Evolutionary conservation across 805 yeast species (phyloP).

Genomic region (Metahyphopichia silvanorum): DNA sequence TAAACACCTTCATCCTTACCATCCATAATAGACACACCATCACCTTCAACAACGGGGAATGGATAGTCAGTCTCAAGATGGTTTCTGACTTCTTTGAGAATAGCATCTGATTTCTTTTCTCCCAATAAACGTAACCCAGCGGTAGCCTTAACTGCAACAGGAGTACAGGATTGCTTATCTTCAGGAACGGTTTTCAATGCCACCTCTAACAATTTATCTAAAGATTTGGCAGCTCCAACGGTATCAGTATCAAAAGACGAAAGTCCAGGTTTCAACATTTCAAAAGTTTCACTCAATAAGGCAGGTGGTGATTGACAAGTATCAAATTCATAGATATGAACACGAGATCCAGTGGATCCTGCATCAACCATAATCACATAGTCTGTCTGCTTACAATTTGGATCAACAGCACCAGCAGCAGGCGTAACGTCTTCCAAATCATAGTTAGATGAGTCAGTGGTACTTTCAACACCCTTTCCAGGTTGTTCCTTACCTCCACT

Average conservation of each 20-base stretch:
- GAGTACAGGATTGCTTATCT: constrained; percentile 73
- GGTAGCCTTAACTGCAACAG: constrained; percentile 95
- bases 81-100: constrained; percentile 69
- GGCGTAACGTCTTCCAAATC: constrained; percentile 1
- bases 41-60: constrained; percentile 83
- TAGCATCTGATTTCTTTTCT: constrained; percentile 63
- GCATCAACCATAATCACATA: constrained; percentile 96
- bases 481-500: constrained; percentile 1
- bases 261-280: constrained; percentile 91
- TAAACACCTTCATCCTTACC: constrained; percentile 97
- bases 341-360: constrained; percentile 95
- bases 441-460: not conserved
- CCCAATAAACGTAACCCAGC: constrained; percentile 93
- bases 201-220: constrained; percentile 73
- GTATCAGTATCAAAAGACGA: constrained; percentile 81
- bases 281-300: constrained; percentile 73
- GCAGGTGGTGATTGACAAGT: constrained; percentile 82
- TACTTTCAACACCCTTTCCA: not conserved
- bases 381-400: constrained; percentile 41
- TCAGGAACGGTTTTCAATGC: constrained; percentile 81
- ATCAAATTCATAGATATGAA: constrained; percentile 90
- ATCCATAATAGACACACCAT: constrained; percentile 90
- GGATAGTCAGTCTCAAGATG: constrained; percentile 83
- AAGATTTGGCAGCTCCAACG: constrained; percentile 81
- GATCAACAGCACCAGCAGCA: not conserved